Evolutionary conservation across 345 rosid species (phyloP).

Genomic region (Linum tenue): DNA sequence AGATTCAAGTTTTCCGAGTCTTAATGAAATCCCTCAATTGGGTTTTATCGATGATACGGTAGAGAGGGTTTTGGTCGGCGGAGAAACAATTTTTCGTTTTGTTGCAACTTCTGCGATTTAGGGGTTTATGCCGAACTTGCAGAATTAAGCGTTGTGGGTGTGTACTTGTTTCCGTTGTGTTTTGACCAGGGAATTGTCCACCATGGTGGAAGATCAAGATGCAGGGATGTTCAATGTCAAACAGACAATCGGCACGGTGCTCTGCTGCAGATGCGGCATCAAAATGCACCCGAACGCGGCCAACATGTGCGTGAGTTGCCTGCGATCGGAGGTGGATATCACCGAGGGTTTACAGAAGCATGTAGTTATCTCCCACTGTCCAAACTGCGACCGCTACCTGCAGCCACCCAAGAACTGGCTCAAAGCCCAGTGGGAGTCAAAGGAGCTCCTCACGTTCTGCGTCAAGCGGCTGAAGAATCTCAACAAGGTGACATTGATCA

Average conservation of each 20-base stretch:
- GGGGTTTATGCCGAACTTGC: not conserved
- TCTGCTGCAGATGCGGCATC: slow-evolving; percentile 56
- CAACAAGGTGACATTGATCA: slow-evolving; percentile 30
- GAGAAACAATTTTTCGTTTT: not conserved
- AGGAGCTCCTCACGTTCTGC: slow-evolving; percentile 38
- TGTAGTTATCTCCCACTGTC: slow-evolving; percentile 34
- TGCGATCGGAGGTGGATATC: slow-evolving; percentile 51
- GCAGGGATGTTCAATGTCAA: slow-evolving; percentile 45
- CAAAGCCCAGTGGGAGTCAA: slow-evolving; percentile 42
- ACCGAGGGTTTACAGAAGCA: slow-evolving; percentile 57
- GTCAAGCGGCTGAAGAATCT: slow-evolving; percentile 24
- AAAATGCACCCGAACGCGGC: slow-evolving; percentile 47
- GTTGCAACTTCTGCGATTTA: not conserved
- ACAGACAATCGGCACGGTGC: slow-evolving; percentile 40
- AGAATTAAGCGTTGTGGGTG: not conserved
- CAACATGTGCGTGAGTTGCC: slow-evolving; percentile 52
- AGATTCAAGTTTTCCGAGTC: too few species aligned
- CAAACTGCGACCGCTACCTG: slow-evolving; percentile 43
- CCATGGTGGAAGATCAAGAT: slow-evolving; percentile 27
- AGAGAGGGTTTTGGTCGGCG: not conserved
- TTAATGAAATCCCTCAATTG: not conserved
- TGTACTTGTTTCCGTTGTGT: not conserved
- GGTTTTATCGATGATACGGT: not conserved
- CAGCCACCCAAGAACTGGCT: slow-evolving; percentile 41
- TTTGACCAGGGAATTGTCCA: slow-evolving; percentile 10